phyloP scores from a whole-genome alignment of 192 early-diverging fungal species.

The Phlyctochytrium bullatum region DNA sequence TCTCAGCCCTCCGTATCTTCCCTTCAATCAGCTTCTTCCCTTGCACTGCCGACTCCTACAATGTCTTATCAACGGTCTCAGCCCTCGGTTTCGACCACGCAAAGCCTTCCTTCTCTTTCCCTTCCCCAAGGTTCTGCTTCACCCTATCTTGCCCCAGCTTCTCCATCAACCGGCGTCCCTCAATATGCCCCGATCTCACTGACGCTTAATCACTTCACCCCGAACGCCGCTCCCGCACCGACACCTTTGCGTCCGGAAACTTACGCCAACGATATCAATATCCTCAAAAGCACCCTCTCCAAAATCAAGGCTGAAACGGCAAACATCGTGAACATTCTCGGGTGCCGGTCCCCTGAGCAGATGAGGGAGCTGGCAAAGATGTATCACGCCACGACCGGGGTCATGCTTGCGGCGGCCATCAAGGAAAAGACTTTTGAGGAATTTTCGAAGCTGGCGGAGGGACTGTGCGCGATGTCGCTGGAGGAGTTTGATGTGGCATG shows the following conservation, averaged over 20 bases:
- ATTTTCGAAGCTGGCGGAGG: neutral
- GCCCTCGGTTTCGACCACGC: too few relatives aligned
- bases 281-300: neutral
- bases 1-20: too few relatives aligned
- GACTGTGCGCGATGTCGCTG: neutral
- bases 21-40: too few relatives aligned
- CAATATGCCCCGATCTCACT: too few relatives aligned
- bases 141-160: too few relatives aligned
- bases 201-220: neutral
- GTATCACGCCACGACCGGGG: neutral
- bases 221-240: neutral
- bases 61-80: too few relatives aligned
- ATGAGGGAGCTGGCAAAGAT: neutral
- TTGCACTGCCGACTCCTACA: too few relatives aligned
- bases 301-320: neutral
- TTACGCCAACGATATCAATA: neutral
- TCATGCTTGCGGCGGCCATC: neutral
- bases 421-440: neutral
- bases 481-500: neutral
- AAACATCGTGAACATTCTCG: neutral
- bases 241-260: neutral
- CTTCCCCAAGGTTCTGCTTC: too few relatives aligned
- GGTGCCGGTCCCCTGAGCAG: neutral
- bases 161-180: too few relatives aligned
- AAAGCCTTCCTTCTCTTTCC: too few relatives aligned